A percentile compares a stretch with the other conserved stretches of the same genome.
phyloP scores from a whole-genome alignment of 495 filamentous ascomycete genomes.

The Thermothielavioides terrestris region DNA sequence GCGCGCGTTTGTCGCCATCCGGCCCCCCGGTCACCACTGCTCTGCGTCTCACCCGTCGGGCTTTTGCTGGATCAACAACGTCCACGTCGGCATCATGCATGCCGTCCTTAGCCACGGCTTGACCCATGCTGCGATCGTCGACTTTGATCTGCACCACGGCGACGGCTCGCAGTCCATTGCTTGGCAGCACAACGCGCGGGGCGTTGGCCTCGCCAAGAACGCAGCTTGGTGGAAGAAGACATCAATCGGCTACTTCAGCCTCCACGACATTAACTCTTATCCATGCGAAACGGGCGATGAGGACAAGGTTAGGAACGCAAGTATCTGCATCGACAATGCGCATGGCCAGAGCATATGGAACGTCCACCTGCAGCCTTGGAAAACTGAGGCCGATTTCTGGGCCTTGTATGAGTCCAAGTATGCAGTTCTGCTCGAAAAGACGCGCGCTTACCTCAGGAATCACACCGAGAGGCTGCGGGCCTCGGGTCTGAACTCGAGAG shows the following conservation, averaged over 20 bases:
- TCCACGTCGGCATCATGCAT: conserved; percentile 91
- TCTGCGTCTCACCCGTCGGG: conserved; percentile 79
- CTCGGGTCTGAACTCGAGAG: conserved; percentile 52
- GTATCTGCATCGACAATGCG: conserved; percentile 82
- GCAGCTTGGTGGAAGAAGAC: conserved; percentile 65
- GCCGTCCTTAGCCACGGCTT: conserved; percentile 71
- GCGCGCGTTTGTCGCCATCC: conserved; percentile 71
- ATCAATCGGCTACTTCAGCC: conserved; percentile 85
- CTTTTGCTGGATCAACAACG: conserved; percentile 98
- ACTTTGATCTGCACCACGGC: conserved; percentile 95
- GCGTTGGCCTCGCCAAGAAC: conserved; percentile 50
- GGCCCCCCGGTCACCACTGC: conserved; percentile 92
- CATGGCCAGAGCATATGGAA: conserved; percentile 94
- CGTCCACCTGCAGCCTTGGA: conserved; percentile 85
- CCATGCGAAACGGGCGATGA: conserved; percentile 85
- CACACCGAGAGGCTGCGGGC: conserved; percentile 56
- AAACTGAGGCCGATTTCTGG: conserved; percentile 78
- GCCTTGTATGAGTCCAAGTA: conserved; percentile 72
- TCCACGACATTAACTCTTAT: conserved; percentile 97
- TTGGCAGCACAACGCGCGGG: conserved; percentile 71
- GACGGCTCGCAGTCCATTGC: conserved; percentile 91
- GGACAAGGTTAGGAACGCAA: conserved; percentile 85
- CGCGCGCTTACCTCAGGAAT: conserved; percentile 59
- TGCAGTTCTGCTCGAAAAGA: conserved; percentile 64
- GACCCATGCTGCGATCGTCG: conserved; percentile 91